Percentiles rank a stretch among this genome's conserved stretches.
phyloP scores from a whole-genome alignment of 352 stramenopile genomes.

The Blastocystis sp. region DNA sequence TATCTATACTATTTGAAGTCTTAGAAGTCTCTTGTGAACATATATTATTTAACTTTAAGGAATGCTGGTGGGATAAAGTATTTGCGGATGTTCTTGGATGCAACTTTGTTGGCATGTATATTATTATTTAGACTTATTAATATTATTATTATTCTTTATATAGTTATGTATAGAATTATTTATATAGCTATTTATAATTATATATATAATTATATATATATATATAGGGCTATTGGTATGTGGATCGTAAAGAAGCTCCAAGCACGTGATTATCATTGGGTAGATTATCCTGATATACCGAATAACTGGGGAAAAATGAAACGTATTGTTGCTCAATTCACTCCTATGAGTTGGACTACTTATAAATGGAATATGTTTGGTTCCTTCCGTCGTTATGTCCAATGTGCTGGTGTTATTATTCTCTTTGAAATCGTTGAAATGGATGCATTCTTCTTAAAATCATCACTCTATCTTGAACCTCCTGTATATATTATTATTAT shows the following conservation, averaged over 20 bases:
- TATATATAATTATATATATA: too few species aligned
- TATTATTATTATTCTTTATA: too few species aligned
- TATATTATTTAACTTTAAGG: slow-evolving; percentile 70
- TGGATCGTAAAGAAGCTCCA: slow-evolving; percentile 49
- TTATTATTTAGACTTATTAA: neutral
- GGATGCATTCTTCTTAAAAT: slow-evolving; percentile 70
- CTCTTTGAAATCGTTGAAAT: slow-evolving; percentile 65
- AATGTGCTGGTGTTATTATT: slow-evolving; percentile 54
- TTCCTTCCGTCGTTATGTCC: slow-evolving; percentile 62
- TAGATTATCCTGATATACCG: slow-evolving; percentile 58
- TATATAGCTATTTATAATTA: too few species aligned
- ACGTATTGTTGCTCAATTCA: slow-evolving; percentile 62
- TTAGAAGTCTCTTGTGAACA: slow-evolving; percentile 65
- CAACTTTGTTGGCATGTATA: slow-evolving; percentile 64
- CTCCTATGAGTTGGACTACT: slow-evolving; percentile 53
- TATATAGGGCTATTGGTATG: slow-evolving; percentile 37
- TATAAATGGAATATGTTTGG: slow-evolving; percentile 73
- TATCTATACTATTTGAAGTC: slow-evolving; percentile 66
- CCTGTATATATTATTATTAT: neutral
- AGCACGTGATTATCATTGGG: slow-evolving; percentile 68
- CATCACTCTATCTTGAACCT: slow-evolving; percentile 33
- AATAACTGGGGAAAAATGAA: slow-evolving; percentile 56
- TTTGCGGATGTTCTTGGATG: slow-evolving; percentile 68
- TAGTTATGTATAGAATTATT: too few species aligned
- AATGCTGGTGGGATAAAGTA: slow-evolving; percentile 77